Evolutionary conservation across 306 rosid species (phyloP), one percentile per base, ranked within the genome.

Genomic region (Oxytropis ochrocephala): DNA sequence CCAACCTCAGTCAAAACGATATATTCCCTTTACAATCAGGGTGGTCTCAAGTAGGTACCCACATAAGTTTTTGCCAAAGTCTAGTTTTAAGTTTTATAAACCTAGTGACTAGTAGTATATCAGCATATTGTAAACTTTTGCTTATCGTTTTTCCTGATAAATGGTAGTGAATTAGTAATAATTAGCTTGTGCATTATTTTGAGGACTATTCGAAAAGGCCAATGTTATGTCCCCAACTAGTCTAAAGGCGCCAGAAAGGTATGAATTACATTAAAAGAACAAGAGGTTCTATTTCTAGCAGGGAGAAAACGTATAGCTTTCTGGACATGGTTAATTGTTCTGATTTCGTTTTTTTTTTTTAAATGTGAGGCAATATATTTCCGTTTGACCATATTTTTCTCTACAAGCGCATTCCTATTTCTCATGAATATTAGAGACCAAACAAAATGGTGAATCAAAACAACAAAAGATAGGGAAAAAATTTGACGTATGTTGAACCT

Each of bases 391-490:
- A 33, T 43, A 53, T n/a, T 33, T 54, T 39, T 47, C n/a, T 8
- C 21, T 30, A 1, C 74, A 16, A 39, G 29, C 27, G 51, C 14
- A 11, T 18, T 57, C 4, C 17, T 64, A 11, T 57, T 35, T n/a
- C 69, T 21, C 10, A 12, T 14, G 75, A 54, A 59, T 17, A 67
- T 14, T 47, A 68, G 80, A 39, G 69, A 70, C 24, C 46, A 35
- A 77, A 46, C 18, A 50, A 32, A 60, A 68, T 41, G 51, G 42
- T 6, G 44, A 69, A 53, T 33, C 33, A 51, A 47, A 70, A n/a
- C 60, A 46, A 7, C 11, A 14, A 18, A 6, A n/a, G 18, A 49
- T 18, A 8, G 32, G 39, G 35, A 10, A 67, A 50, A 61, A 14
- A 24, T 13, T 29, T 12, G 43, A 32, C 6, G 14, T 14, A 21